A percentile compares a stretch with the other conserved stretches of the same genome.
Evolutionary conservation across 805 yeast genomes (phyloP).

Genomic region (Candida alai): DNA sequence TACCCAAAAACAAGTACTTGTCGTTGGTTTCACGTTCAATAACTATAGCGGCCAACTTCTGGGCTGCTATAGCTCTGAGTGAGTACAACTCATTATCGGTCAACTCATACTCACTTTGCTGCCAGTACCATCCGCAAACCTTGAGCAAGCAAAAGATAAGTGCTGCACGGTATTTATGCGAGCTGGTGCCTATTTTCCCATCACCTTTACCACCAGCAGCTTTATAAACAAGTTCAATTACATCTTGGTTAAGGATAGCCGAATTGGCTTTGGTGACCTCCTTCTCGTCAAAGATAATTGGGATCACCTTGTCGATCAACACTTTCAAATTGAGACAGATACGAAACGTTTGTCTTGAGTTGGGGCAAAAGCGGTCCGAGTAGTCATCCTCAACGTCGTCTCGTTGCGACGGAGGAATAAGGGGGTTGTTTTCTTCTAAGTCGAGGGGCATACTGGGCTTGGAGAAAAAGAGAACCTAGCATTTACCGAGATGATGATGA

Average conservation of each 20-base stretch:
- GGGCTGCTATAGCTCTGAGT: constrained; percentile 66
- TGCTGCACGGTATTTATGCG: constrained; percentile 62
- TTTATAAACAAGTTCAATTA: constrained; percentile 54
- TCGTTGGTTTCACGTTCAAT: constrained; percentile 62
- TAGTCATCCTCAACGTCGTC: constrained; percentile 8
- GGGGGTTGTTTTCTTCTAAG: constrained; percentile 7
- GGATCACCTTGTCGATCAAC: constrained; percentile 68
- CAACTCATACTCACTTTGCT: constrained; percentile 54
- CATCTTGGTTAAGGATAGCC: constrained; percentile 53
- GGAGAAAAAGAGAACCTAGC: no score
- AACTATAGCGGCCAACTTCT: constrained; percentile 63
- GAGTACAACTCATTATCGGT: constrained; percentile 63
- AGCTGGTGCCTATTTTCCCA: constrained; percentile 50
- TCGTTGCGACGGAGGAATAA: constrained; percentile 9
- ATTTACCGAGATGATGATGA: no score
- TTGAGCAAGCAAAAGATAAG: constrained; percentile 67
- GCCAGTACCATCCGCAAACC: constrained; percentile 77
- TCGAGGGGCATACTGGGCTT: constrained; percentile 3
- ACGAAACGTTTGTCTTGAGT: constrained; percentile 63
- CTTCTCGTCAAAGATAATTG: constrained; percentile 53
- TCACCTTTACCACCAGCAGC: constrained; percentile 82
- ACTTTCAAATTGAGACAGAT: constrained; percentile 71
- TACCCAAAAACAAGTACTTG: constrained; percentile 62
- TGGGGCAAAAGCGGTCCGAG: constrained; percentile 39
- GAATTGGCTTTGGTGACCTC: constrained; percentile 55